Evolutionary conservation across 2,329 filamentous ascomycete genomes (phyloP).

Genomic region (Exophiala spinifera): DNA sequence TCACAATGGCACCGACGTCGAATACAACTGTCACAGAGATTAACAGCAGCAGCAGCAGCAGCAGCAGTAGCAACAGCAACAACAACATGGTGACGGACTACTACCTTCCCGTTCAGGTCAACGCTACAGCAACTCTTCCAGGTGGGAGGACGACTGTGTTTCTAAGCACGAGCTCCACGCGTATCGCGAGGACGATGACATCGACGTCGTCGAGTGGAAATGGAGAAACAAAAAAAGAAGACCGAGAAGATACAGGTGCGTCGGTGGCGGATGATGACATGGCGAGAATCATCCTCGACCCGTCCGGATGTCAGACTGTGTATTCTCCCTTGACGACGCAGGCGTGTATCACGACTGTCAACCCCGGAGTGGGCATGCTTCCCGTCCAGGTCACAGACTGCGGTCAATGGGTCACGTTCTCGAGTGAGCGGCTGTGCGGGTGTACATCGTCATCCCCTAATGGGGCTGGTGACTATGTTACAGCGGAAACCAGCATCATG

Average conservation of each 20-base stretch:
- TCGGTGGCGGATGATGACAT: background rate
- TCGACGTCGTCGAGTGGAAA: background rate
- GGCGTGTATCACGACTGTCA: constrained; percentile 21
- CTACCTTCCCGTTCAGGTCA: constrained; percentile 9
- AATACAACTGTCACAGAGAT: background rate
- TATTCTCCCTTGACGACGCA: constrained; percentile 21
- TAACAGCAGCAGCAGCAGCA: background rate
- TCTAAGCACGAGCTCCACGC: constrained; percentile 8
- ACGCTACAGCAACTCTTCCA: constrained; percentile 25
- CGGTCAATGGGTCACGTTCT: constrained; percentile 27
- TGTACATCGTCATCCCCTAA: background rate
- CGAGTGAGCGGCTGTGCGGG: constrained; percentile 16
- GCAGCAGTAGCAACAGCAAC: no score
- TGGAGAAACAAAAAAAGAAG: background rate
- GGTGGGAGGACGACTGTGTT: constrained; percentile 22
- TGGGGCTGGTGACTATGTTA: no score
- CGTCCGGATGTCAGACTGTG: constrained; percentile 27
- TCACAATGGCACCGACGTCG: background rate
- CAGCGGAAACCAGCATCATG: no score
- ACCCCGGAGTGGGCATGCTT: constrained; percentile 15
- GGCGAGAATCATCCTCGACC: constrained; percentile 18
- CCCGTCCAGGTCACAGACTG: constrained; percentile 26
- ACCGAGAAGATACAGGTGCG: background rate
- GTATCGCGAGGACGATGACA: background rate
- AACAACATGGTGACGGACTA: background rate